Percentiles rank a stretch among this genome's conserved stretches.
Evolutionary conservation across 768 basidiomycete species (phyloP).

Genomic region (Tulasnella calospora): DNA sequence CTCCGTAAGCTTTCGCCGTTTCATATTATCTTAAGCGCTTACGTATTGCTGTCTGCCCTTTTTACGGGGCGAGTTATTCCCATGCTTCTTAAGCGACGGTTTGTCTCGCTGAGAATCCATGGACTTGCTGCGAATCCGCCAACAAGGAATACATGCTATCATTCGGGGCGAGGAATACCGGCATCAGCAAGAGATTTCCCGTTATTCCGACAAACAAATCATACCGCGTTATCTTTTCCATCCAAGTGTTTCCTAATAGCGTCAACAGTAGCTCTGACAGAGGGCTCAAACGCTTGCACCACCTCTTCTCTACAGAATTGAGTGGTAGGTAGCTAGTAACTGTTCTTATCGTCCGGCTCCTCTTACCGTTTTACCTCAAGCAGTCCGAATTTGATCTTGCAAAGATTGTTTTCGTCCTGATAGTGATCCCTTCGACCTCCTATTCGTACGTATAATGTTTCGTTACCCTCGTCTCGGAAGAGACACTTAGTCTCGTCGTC

Average conservation of each 20-base stretch:
- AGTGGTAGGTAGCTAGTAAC: background rate
- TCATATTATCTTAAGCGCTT: conserved; percentile 19
- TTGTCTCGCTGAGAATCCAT: conserved; percentile 73
- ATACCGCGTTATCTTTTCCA: conserved; percentile 36
- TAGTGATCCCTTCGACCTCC: background rate
- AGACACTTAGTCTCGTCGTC: background rate
- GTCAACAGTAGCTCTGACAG: conserved; percentile 38
- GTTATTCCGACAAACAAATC: background rate
- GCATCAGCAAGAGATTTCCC: no score
- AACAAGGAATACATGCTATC: conserved; percentile 70
- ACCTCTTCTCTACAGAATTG: background rate
- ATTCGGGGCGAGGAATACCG: background rate
- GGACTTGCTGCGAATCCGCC: conserved; percentile 80
- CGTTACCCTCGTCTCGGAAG: background rate
- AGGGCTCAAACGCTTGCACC: conserved; percentile 41
- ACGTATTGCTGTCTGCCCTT: conserved; percentile 77
- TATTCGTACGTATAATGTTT: background rate
- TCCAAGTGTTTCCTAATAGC: conserved; percentile 37
- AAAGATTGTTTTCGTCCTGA: background rate
- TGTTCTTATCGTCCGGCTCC: background rate
- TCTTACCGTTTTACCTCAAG: background rate
- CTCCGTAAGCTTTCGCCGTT: background rate
- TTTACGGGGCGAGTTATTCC: conserved; percentile 53
- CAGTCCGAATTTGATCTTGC: background rate
- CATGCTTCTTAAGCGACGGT: conserved; percentile 56